Evolutionary conservation across 2,329 filamentous ascomycete species (phyloP), one percentile per base, ranked within the genome.

Genomic region (Alternaria longipes): DNA sequence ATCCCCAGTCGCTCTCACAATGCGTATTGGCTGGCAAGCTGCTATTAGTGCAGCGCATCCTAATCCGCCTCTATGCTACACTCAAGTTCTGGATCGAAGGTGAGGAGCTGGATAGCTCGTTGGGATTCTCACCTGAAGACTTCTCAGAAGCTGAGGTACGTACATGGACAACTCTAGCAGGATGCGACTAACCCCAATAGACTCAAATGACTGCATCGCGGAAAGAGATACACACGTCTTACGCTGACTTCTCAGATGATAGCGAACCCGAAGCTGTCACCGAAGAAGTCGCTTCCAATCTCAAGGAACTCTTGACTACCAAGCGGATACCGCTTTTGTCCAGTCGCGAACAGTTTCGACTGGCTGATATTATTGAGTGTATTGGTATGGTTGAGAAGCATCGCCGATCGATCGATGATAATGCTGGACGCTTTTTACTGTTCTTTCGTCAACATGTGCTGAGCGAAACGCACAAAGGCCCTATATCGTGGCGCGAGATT

Each of bases 1-100:
- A 99, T 71, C 95, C 95, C 0, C 93, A 97, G 72, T 92, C 97
- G 60, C 80, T 98, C 26, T 91, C 91, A 54, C 92, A 97, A 76
- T 94, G 91, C 70, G 92, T 97, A 38, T 83, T 97, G 26, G 86
- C 89, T 20, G 94, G 94, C 1, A 97, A 97, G 74, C 85, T 86
- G 34, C 76, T 80, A 4, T 78, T 93, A 6, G 92, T 95, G 2
- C 90, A 93, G 67, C 84, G 84, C 9, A 88, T 97, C 9, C 79
- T 98, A 28, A 82, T 91, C 53, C 87, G 87, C 6, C 81, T 99
- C 22, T 85, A 93, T 70, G 87, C 89, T 69, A 90, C 87, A 14
- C 81, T 99, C 52, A 97, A 94, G 72, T 97, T 92, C 67, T 92
- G 91, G 77, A 88, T 90, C 0, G 89, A 94, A 64, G 93, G 92